Base-by-base conservation (phyloP, 208 protist genomes). In the Trypanosoma caninum region DNA sequence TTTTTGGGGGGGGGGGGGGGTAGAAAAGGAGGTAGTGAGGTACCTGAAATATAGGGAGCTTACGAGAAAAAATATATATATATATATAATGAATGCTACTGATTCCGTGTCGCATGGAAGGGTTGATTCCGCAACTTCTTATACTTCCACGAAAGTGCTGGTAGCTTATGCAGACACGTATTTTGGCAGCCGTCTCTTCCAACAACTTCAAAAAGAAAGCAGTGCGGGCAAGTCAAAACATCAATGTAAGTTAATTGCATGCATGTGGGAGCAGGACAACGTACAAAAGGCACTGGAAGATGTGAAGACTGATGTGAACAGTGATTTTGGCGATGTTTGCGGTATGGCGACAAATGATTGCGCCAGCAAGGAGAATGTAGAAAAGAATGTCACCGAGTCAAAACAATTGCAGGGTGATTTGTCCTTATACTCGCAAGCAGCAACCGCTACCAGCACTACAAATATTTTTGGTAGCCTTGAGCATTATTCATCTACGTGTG, bases 161-260 rank as follows among this genome's bases (percentile, higher is more conserved):
- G 31, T 95, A 3, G 75, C 85, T 18, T 95, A 95, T 60, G 84
- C 61, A 13, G 89, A 95, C 77, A 82, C 74, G 37, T 95, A 88
- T 46, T 71, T 95, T 38, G 89, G 89, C 16, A 60, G 61, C 52
- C 78, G 78, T 8, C 37, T 92, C 30, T 65, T 82, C 31, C 18
- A 47, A 10, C 81, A 90, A 62, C 89, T 92, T 50, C 40, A 72
- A 45, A 53, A 74, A 18, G 74, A 18, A 18, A 54, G 8, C 23
- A n/a, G n/a, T 8, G 22, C 2, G 14, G 13, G 13, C 5, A 51
- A 18, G 11, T 11, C 1, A 11, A 41, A 33, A 2, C 22, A 33
- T 10, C 63, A 59, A 30, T 92, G 83, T 67, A 80, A 65, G 44
- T 50, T 94, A 3, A 76, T 87, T 59, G 84, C 78, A 34, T 95